Evolutionary conservation across 495 filamentous ascomycete species (phyloP).

Genomic region (Hypoxylon trugodes): DNA sequence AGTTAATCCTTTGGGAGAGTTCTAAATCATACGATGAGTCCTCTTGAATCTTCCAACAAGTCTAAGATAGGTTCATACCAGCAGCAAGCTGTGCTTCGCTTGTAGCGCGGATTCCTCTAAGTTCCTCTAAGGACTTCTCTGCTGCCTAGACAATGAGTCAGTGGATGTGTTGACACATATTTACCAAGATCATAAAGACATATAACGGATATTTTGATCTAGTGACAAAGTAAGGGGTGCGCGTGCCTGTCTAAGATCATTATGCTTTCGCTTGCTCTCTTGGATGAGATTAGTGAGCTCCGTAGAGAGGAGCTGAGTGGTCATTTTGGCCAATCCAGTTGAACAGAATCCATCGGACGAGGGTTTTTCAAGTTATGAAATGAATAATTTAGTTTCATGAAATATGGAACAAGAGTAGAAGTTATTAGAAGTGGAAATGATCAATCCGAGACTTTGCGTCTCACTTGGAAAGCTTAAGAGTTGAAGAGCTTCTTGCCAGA

Average conservation of each 20-base stretch:
- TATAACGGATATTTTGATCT: neutral
- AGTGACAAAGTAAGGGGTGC: neutral
- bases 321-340: slow-evolving; percentile 71
- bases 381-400: neutral
- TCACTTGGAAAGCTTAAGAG: slow-evolving; percentile 17
- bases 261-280: slow-evolving; percentile 92
- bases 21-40: slow-evolving; percentile 63
- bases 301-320: slow-evolving; percentile 84
- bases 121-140: slow-evolving; percentile 90
- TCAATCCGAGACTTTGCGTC: no score
- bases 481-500: slow-evolving; percentile 47
- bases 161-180: slow-evolving; percentile 10
- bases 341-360: slow-evolving; percentile 39
- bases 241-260: slow-evolving; percentile 83
- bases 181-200: slow-evolving; percentile 39
- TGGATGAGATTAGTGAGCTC: slow-evolving; percentile 94
- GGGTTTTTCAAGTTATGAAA: neutral
- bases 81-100: slow-evolving; percentile 85
- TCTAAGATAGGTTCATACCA: slow-evolving; percentile 61
- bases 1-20: slow-evolving; percentile 78
- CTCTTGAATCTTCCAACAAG: neutral
- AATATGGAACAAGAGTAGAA: neutral
- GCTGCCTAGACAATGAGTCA: slow-evolving; percentile 70
- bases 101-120: slow-evolving; percentile 78
- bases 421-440: slow-evolving; percentile 2